A percentile compares a stretch with the other conserved stretches of the same genome.
phyloP scores from a whole-genome alignment of 2,329 filamentous ascomycete species.

The Colletotrichum nymphaeae region DNA sequence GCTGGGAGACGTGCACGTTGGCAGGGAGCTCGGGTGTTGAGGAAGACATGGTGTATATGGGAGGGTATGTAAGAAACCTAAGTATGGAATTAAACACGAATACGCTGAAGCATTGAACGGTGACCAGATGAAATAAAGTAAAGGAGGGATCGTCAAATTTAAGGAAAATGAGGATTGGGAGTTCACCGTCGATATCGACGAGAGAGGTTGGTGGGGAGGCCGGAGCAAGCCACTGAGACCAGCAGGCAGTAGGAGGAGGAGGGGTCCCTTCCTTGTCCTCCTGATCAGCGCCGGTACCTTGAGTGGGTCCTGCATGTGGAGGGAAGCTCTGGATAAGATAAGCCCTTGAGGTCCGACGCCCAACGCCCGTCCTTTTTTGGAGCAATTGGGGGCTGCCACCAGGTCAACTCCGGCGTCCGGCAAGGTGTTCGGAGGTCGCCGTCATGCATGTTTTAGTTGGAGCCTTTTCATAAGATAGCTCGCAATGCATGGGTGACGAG shows the following conservation, averaged over 20 bases:
- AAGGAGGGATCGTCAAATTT: slow-evolving; percentile 9
- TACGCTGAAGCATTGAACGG: background rate
- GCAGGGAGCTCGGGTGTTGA: slow-evolving; percentile 56
- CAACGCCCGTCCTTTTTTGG: background rate
- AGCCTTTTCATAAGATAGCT: slow-evolving; percentile 1
- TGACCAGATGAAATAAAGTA: background rate
- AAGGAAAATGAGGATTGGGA: slow-evolving; percentile 11
- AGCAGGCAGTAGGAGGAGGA: background rate
- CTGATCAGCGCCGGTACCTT: slow-evolving; percentile 34
- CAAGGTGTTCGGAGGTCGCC: slow-evolving; percentile 33
- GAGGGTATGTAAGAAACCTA: background rate
- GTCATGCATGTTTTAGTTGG: slow-evolving; percentile 7
- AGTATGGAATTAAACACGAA: background rate
- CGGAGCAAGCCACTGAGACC: background rate
- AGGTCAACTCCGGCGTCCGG: slow-evolving; percentile 29
- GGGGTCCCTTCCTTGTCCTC: slow-evolving; percentile 33
- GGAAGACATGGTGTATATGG: slow-evolving; percentile 43
- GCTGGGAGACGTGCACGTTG: slow-evolving; percentile 82
- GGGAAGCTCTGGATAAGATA: slow-evolving; percentile 35
- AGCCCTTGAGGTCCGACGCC: background rate
- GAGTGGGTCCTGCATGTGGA: slow-evolving; percentile 28
- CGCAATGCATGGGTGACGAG: slow-evolving; percentile 1
- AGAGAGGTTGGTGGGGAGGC: slow-evolving; percentile 18
- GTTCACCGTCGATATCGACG: background rate
- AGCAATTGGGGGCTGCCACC: background rate